phyloP scores from a whole-genome alignment of 2,329 filamentous ascomycete species.

The Truncatella angustata region DNA sequence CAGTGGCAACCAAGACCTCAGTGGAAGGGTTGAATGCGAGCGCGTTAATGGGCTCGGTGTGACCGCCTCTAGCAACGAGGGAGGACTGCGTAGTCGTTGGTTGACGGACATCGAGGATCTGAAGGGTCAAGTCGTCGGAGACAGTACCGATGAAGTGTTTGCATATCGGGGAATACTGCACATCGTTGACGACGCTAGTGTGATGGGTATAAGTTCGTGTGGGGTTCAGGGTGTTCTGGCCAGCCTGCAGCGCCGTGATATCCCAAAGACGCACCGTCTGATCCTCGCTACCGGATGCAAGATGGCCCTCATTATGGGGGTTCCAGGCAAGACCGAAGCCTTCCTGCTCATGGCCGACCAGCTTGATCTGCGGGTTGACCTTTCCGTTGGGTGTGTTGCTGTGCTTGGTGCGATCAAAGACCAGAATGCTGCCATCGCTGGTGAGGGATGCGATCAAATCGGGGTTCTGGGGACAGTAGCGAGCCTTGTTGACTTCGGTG shows the following conservation, averaged over 20 bases:
- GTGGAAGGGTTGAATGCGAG: slow-evolving; percentile 89
- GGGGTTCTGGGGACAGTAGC: slow-evolving; percentile 96
- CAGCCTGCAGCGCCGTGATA: slow-evolving; percentile 70
- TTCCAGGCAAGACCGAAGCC: slow-evolving; percentile 95
- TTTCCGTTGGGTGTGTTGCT: slow-evolving; percentile 71
- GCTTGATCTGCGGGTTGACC: slow-evolving; percentile 78
- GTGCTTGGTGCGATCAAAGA: slow-evolving; percentile 97
- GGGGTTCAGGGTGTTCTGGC: slow-evolving; percentile 69
- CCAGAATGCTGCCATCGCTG: slow-evolving; percentile 80
- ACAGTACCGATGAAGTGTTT: slow-evolving; percentile 86
- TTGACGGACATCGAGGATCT: slow-evolving; percentile 84
- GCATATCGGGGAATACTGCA: slow-evolving; percentile 89
- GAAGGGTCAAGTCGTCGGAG: slow-evolving; percentile 90
- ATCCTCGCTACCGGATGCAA: slow-evolving; percentile 91
- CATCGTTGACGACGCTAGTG: slow-evolving; percentile 89
- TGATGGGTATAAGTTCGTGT: slow-evolving; percentile 82
- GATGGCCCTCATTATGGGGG: slow-evolving; percentile 74
- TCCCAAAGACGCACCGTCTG: slow-evolving; percentile 91
- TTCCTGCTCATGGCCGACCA: slow-evolving; percentile 82
- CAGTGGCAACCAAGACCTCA: slow-evolving; percentile 89
- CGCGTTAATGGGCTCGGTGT: slow-evolving; percentile 93
- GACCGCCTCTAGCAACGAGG: slow-evolving; percentile 68
- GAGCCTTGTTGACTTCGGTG: slow-evolving; percentile 96
- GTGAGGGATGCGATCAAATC: slow-evolving; percentile 95
- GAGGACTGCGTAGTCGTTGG: slow-evolving; percentile 64